Evolutionary conservation across 768 basidiomycete species (phyloP), one percentile per base, ranked within the genome.

Genomic region (Pluteus cervinus): DNA sequence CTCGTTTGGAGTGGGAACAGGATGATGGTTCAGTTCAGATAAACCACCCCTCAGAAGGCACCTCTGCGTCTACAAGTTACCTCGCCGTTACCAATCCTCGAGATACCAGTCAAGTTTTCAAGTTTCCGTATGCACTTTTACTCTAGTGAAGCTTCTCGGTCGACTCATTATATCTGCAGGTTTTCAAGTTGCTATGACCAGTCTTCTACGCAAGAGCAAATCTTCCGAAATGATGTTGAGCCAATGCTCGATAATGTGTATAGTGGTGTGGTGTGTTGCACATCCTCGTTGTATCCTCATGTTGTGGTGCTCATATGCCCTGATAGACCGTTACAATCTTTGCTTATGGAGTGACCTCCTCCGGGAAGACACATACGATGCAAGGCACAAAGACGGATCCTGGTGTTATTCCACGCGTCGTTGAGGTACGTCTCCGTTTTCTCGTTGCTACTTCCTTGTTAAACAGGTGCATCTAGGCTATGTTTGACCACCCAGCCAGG

Each of bases 301-400:
- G 11, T 5, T 16, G 2, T 26, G 20, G 36, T 45, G n/a, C 51
- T 25, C 31, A 11, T 38, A 25, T 18, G 8, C 21, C 15, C 20
- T 11, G 12, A 14, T 39, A 88, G 85, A 89, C 83, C 0, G 79
- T 88, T 3, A 91, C 88, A 7, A 79, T 92, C 11, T 91, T 92
- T 46, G 86, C 87, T 1, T 92, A 92, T 58, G 90, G 90, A 5
- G 88, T 91, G 9, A 92, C 88, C 7, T 89, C 86, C 2, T 88
- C 85, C 4, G 90, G 89, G 12, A 92, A 91, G 66, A 93, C 89
- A 1, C 78, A 90, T 56, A 94, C 91, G 0, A 93, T 94, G 86
- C 89, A 92, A 61, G 90, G 90, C 24, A 78, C 70, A 5, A 69
- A 60, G 24, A 33, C 66, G 1, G 70, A 86, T 22, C 86, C 85